Percentiles rank a stretch among this genome's conserved stretches.
Evolutionary conservation across 1,139 yeast genomes (phyloP).

Genomic region (Tardiomyces depauwii): DNA sequence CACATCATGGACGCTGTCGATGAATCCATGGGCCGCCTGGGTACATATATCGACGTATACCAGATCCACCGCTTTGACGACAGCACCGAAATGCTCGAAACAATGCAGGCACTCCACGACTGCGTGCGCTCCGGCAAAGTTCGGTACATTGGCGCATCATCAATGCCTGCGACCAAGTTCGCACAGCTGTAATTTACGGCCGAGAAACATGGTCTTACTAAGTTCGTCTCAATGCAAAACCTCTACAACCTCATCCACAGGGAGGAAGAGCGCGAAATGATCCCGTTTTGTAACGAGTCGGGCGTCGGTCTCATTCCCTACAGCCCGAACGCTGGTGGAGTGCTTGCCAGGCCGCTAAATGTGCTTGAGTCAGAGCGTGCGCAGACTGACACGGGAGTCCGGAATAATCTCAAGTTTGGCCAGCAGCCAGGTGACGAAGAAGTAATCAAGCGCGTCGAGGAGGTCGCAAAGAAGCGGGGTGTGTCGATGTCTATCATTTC

Average conservation of each 20-base stretch:
- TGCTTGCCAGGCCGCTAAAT: slow-evolving; percentile 32
- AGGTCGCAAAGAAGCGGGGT: slow-evolving; percentile 34
- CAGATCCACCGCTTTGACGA: slow-evolving; percentile 9
- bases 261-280: slow-evolving; percentile 53
- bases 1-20: slow-evolving; percentile 38
- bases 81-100: slow-evolving; percentile 24
- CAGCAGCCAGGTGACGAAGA: slow-evolving; percentile 8
- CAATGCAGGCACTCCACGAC: slow-evolving; percentile 44
- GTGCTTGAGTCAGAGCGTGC: background rate
- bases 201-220: slow-evolving; percentile 40
- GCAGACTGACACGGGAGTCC: background rate
- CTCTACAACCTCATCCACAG: slow-evolving; percentile 44
- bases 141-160: slow-evolving; percentile 50
- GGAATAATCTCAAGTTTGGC: background rate
- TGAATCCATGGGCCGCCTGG: slow-evolving; percentile 41
- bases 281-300: slow-evolving; percentile 37
- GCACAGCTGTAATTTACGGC: slow-evolving; percentile 41
- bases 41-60: slow-evolving; percentile 66
- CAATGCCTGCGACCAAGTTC: slow-evolving; percentile 38
- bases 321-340: slow-evolving; percentile 41
- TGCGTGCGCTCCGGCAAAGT: slow-evolving; percentile 37
- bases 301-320: slow-evolving; percentile 42
- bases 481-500: slow-evolving; percentile 44
- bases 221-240: slow-evolving; percentile 50
- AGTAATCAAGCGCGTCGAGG: slow-evolving; percentile 41